Evolutionary conservation across 2,329 filamentous ascomycete genomes (phyloP), one percentile per base, ranked within the genome.

Genomic region (Penicillium sp.): DNA sequence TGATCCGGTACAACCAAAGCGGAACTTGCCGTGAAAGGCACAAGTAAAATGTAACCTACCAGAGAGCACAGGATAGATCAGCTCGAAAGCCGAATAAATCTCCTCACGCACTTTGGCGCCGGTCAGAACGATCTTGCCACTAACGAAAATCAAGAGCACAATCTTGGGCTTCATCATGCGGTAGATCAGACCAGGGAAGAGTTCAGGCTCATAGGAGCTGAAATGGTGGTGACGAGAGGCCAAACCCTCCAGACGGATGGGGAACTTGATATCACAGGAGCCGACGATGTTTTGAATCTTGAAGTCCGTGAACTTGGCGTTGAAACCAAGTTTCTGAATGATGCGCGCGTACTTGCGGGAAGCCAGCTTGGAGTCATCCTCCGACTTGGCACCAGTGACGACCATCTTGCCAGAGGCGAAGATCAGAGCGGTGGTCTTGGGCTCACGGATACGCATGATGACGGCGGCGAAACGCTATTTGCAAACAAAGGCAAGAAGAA

Each of bases 151-250:
- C 75, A 98, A 83, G 28, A 98, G 88, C 57, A 98, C 94, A 70
- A 98, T 97, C 88, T 98, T 98, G 22, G 95, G 95, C 85, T 98
- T 98, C 85, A 98, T 97, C 95, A 99, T 99, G 78, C 95, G 93
- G 82, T 99, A 99, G 81, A 99, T 99, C 55, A 99, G 89, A 87
- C 95, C 95, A 74, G 95, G 95, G 86, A 98, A 99, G 78, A 99
- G 80, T 77, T 99, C 95, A 69, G 95, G 95, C 80, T 99, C 95
- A 80, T 99, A 99, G 60, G 93, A 97, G 81, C 92, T 96, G 87
- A 98, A 99, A 82, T 97, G 97, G 85, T 98, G 94, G 85, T 99
- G 95, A 81, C 93, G 92, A 70, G 90, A 95, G 16, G 95, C 95
- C 76, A 99, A 83, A 80, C 95, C 95, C 78, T 98, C 95, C 61